Evolutionary conservation across 2,329 filamentous ascomycete genomes (phyloP), one percentile per base, ranked within the genome.

Genomic region (Botrytis fabae): DNA sequence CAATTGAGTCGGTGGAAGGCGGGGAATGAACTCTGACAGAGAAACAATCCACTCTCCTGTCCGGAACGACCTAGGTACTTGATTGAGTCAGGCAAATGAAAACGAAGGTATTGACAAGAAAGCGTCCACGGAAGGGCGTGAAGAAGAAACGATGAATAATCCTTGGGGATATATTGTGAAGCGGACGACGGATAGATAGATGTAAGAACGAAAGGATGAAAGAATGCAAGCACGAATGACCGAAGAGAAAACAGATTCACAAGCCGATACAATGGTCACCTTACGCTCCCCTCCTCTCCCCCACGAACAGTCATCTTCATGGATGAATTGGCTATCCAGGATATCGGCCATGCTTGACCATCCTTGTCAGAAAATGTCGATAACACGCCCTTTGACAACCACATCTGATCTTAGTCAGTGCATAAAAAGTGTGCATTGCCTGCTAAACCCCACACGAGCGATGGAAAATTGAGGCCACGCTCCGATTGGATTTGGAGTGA

Each of bases 71-170:
- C 38, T n/a, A 28, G 51, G 25, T 28, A 18, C 20, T n/a, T 18
- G 62, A 48, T 40, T 40, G 62, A 48, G 59, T 28, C 16, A 44
- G 42, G 42, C 28, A 9, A 28, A 32, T 51, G 54, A 54, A 61
- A 12, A 40, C 42, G 66, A 51, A 38, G 57, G 35, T 65, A 10
- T 48, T 48, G 62, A 65, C 16, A 35, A 64, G 40, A 74, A 73
- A 64, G 40, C 73, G 72, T 77, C 75, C 70, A 76, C 57, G 63
- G 38, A 75, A 78, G 77, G 77, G 77, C 76, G 76, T 76, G 63
- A 68, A 60, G 28, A 35, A 64, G 54, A 32, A 70, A 32, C 69
- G 28, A 61, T 46, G 54, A 44, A 54, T 65, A 46, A 54, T 66
- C 70, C n/a, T 38, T 57, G 40, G 61, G 51, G 46, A 69, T 69